These are phyloP conservation scores for Heliocybe sulcata DNA, from an alignment of 1,284 basidiomycete species.

Conservation along the genomic window DNA sequence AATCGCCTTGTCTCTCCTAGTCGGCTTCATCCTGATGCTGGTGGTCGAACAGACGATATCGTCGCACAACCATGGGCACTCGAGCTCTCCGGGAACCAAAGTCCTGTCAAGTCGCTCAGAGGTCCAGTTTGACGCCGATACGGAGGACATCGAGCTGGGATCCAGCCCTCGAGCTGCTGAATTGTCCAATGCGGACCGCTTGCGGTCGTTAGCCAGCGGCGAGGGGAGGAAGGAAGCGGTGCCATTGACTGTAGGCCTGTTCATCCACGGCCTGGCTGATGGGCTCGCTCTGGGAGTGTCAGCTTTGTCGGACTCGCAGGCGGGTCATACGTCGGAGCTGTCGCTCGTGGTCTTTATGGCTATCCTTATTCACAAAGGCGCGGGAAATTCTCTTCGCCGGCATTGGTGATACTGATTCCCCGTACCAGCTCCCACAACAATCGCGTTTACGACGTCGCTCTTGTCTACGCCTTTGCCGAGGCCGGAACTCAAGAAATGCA, in stretches of 20 bases:
- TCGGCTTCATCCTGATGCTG: constrained; percentile 84
- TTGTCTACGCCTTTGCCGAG: constrained; percentile 67
- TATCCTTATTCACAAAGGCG: constrained; percentile 85
- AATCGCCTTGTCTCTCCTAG: constrained; percentile 69
- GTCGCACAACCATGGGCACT: constrained; percentile 34
- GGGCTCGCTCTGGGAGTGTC: constrained; percentile 86
- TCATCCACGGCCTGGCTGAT: constrained; percentile 84
- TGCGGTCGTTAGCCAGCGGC: neutral
- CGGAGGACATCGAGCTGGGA: constrained; percentile 41
- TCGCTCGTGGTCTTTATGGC: constrained; percentile 85
- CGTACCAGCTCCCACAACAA: constrained; percentile 73
- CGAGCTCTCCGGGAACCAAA: constrained; percentile 11
- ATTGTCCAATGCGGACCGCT: neutral
- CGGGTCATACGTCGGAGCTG: constrained; percentile 35
- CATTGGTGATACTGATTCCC: neutral
- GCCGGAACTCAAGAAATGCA: constrained; percentile 62
- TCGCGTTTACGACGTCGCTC: constrained; percentile 78
- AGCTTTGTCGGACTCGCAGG: constrained; percentile 31
- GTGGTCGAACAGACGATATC: constrained; percentile 58
- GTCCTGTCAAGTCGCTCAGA: constrained; percentile 14
- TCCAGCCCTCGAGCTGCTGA: constrained; percentile 8
- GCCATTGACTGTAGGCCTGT: constrained; percentile 76
- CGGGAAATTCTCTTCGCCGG: constrained; percentile 7
- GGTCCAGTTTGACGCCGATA: constrained; percentile 54
- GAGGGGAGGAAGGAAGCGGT: constrained; percentile 28